Conservation (phyloP, 805 yeast genomes). For the Zygoascus biomembranicola region DNA sequence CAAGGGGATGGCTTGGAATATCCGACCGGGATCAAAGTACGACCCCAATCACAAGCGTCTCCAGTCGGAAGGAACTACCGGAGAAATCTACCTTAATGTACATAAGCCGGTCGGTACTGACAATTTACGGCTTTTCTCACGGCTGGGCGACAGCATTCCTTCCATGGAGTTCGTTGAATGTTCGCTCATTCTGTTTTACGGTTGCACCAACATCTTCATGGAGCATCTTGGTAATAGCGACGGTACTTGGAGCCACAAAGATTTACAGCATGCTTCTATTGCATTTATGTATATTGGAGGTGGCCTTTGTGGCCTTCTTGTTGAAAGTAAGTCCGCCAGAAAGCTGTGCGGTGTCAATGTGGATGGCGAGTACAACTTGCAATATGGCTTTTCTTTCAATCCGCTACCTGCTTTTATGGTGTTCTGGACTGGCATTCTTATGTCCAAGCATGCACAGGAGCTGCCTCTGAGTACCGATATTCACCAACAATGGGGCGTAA, state of each 20-base stretch:
- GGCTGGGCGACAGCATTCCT: constrained; percentile 11
- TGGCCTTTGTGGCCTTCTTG: constrained; percentile 81
- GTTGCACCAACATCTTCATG: constrained; percentile 79
- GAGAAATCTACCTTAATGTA: constrained; percentile 80
- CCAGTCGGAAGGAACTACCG: constrained; percentile 22
- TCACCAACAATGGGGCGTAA: constrained; percentile 88
- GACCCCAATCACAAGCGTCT: neutral
- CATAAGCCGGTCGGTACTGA: neutral
- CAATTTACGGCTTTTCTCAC: neutral
- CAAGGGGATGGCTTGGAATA: constrained; percentile 90
- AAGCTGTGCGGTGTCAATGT: constrained; percentile 6
- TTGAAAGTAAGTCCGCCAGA: constrained; percentile 44
- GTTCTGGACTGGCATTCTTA: constrained; percentile 91
- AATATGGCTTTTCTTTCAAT: constrained; percentile 59
- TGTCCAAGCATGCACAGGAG: constrained; percentile 92
- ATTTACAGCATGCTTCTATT: constrained; percentile 81
- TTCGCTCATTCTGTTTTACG: constrained; percentile 75
- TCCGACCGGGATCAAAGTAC: constrained; percentile 20
- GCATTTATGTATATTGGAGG: constrained; percentile 89
- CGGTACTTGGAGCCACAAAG: constrained; percentile 84
- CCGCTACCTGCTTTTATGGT: constrained; percentile 92
- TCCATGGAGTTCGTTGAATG: constrained; percentile 83
- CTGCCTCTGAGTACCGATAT: constrained; percentile 66
- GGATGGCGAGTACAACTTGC: constrained; percentile 10
- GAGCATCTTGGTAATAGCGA: constrained; percentile 78